Conservation (phyloP, 257 asterid species). For the Paraleonurus japonicus region DNA sequence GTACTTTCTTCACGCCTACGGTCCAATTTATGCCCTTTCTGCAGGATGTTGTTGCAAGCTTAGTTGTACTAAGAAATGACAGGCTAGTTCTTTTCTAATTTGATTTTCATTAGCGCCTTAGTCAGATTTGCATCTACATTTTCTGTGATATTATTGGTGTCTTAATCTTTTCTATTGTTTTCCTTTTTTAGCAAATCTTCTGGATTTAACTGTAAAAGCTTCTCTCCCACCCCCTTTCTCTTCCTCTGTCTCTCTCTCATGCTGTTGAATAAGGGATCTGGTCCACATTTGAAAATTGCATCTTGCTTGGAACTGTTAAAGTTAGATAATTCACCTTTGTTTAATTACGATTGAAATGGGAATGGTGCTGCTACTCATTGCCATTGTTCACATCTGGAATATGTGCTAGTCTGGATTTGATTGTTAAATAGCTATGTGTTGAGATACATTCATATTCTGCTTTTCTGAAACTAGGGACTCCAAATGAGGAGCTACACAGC, state of each 20-base stretch:
- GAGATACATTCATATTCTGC: neutral
- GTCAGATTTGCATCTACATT: constrained; percentile 8
- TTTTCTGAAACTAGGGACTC: too few species aligned
- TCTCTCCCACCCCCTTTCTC: neutral
- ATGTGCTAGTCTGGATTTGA: neutral
- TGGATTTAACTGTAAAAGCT: neutral
- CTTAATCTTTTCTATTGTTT: neutral
- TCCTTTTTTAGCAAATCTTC: constrained; percentile 4
- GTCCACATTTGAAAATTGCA: neutral
- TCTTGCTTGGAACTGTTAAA: neutral
- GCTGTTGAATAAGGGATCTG: neutral
- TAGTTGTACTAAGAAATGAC: constrained; percentile 85
- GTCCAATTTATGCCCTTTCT: constrained; percentile 96
- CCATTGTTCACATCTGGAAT: neutral
- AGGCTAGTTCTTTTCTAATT: constrained; percentile 53
- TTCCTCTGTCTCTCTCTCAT: neutral
- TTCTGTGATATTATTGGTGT: neutral
- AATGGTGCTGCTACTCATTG: neutral
- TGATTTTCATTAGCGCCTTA: constrained; percentile 2
- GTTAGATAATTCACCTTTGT: neutral
- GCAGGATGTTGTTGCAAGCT: constrained; percentile 94
- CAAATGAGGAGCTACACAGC: neutral
- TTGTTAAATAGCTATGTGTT: neutral
- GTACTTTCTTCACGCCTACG: constrained; percentile 94
- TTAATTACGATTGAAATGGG: neutral